Evolutionary conservation across 1,284 basidiomycete genomes (phyloP).

Genomic region (Leccinum cinnamomeum): DNA sequence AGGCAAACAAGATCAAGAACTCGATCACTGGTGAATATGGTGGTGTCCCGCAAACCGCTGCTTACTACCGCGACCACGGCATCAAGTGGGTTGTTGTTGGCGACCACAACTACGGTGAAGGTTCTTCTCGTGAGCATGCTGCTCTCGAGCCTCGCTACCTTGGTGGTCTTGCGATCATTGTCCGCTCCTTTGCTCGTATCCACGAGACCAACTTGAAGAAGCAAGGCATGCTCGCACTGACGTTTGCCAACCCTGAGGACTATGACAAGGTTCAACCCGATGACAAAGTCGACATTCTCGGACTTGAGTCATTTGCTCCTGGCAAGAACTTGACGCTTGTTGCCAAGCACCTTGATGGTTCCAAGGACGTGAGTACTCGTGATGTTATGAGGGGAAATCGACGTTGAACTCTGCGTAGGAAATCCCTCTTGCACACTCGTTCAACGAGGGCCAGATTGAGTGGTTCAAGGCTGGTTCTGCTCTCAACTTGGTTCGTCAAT

Average conservation of each 20-base stretch:
- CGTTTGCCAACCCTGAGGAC: background rate
- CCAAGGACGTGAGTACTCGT: slow-evolving; percentile 55
- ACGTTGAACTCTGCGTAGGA: slow-evolving; percentile 39
- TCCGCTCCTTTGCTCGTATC: background rate
- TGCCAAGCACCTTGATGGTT: slow-evolving; percentile 82
- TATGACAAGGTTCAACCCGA: background rate
- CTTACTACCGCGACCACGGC: background rate
- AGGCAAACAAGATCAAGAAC: background rate
- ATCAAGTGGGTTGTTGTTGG: background rate
- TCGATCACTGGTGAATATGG: background rate
- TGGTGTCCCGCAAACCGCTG: background rate
- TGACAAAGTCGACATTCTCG: slow-evolving; percentile 46
- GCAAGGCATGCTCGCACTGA: background rate
- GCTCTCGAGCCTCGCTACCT: background rate
- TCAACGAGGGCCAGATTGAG: slow-evolving; percentile 88
- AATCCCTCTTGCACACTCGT: slow-evolving; percentile 73
- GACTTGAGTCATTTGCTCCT: slow-evolving; percentile 76
- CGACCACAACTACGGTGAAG: background rate
- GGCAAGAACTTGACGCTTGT: slow-evolving; percentile 85
- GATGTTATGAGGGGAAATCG: background rate
- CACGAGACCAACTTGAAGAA: slow-evolving; percentile 1
- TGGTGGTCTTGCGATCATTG: background rate
- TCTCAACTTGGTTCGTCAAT: slow-evolving; percentile 67
- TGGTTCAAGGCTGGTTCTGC: slow-evolving; percentile 96
- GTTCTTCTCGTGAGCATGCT: background rate